A percentile compares a stretch with the other conserved stretches of the same genome.
Conservation (phyloP, 2,329 filamentous ascomycete species). For the Eurotiales sp. region DNA sequence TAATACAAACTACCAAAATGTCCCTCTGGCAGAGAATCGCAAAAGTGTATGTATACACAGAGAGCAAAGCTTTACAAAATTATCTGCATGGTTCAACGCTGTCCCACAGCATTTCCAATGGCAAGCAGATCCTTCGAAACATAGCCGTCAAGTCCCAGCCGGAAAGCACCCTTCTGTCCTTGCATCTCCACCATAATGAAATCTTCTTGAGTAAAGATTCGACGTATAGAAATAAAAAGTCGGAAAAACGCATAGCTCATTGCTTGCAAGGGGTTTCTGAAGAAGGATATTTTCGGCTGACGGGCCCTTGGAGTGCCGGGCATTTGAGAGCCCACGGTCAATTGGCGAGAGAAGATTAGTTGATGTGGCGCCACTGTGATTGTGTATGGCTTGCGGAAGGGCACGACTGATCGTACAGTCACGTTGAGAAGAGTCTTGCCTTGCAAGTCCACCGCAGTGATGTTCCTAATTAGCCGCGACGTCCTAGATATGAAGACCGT, state of each 20-base stretch:
- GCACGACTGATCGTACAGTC: conserved; percentile 32
- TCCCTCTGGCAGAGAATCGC: not conserved
- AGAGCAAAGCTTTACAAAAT: not conserved
- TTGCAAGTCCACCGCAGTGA: conserved; percentile 49
- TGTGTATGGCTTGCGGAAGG: conserved; percentile 35
- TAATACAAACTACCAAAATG: not conserved
- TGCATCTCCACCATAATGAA: conserved; percentile 37
- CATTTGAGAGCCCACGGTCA: conserved; percentile 25
- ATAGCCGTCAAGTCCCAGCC: conserved; percentile 36
- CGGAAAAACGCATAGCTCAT: conserved; percentile 29
- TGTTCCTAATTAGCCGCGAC: conserved; percentile 53
- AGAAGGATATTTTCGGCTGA: conserved; percentile 24
- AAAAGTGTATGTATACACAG: not conserved
- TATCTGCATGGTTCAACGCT: not conserved
- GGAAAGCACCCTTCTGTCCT: conserved; percentile 31
- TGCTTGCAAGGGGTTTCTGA: conserved; percentile 30
- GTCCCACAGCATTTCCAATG: conserved; percentile 24
- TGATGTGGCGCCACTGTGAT: conserved; percentile 32
- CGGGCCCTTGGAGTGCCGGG: conserved; percentile 9
- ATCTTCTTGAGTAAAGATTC: conserved; percentile 39
- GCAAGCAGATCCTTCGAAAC: conserved; percentile 33
- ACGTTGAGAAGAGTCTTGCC: conserved; percentile 32
- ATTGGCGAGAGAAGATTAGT: conserved; percentile 30
- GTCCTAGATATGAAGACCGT: conserved; percentile 58
- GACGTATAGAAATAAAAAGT: conserved; percentile 32